Evolutionary conservation across 2,329 filamentous ascomycete genomes (phyloP).

Genomic region (Microdochium nivale): DNA sequence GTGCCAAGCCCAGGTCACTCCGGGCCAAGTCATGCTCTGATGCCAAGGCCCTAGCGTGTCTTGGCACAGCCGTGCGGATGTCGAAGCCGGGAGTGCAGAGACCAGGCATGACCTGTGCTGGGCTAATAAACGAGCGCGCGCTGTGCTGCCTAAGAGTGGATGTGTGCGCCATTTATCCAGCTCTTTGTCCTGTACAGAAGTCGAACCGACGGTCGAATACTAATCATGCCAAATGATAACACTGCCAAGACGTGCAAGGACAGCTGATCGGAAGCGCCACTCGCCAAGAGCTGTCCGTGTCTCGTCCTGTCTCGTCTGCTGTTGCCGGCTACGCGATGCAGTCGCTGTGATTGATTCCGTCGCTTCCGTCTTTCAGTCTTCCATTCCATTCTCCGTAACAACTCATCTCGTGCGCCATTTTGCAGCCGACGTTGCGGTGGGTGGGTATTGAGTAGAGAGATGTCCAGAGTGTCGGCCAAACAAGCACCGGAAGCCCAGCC

Average conservation of each 20-base stretch:
- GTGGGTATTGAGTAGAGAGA: too few species aligned
- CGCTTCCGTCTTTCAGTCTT: too few species aligned
- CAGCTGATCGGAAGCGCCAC: neutral
- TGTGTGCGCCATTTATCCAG: neutral
- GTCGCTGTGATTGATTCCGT: too few species aligned
- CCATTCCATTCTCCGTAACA: too few species aligned
- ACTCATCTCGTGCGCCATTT: too few species aligned
- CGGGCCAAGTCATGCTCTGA: constrained; percentile 11
- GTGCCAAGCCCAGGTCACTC: constrained; percentile 11
- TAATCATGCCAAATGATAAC: neutral
- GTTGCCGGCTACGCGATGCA: too few species aligned
- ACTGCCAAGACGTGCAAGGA: neutral
- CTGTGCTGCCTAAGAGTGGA: too few species aligned
- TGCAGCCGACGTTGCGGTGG: too few species aligned
- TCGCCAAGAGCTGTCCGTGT: neutral
- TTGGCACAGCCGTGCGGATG: constrained; percentile 12
- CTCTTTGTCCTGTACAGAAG: neutral
- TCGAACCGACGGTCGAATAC: neutral
- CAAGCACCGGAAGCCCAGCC: neutral
- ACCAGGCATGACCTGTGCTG: too few species aligned
- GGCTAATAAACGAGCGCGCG: too few species aligned
- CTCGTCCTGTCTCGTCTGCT: neutral
- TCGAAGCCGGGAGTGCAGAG: too few species aligned
- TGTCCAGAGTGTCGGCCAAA: neutral
- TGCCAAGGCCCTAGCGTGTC: constrained; percentile 12